phyloP scores from a whole-genome alignment of 306 rosid species.

The Malus fusca region DNA sequence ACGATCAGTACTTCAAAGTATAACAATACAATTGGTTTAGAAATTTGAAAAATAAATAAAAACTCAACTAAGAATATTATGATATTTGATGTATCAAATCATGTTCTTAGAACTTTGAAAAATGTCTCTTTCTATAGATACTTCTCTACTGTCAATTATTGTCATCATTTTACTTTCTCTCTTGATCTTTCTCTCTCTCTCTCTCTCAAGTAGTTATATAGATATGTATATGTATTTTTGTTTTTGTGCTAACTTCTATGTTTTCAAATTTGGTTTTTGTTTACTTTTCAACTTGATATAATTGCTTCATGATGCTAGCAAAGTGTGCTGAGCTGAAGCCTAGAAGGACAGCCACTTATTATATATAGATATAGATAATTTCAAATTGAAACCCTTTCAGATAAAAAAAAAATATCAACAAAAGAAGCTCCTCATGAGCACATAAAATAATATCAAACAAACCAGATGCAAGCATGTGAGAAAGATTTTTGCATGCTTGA shows the following conservation, averaged over 20 bases:
- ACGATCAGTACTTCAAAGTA: accelerated
- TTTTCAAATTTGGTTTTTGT: neutral
- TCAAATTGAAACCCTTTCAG: neutral
- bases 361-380: neutral
- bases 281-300: neutral
- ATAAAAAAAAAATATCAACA: too few relatives aligned
- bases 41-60: too few relatives aligned
- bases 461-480: neutral
- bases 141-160: conserved; percentile 47
- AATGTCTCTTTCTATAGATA: neutral
- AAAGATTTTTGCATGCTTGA: neutral
- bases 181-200: conserved; percentile 5
- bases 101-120: too few relatives aligned
- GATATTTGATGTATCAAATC: too few relatives aligned
- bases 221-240: too few relatives aligned
- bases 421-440: neutral
- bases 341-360: neutral
- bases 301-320: neutral
- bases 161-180: conserved; percentile 31
- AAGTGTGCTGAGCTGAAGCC: neutral
- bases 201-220: neutral
- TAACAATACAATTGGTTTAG: too few relatives aligned
- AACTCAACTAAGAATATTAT: too few relatives aligned
- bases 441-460: neutral
- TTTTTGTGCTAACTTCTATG: neutral